Evolutionary conservation across 805 yeast genomes (phyloP).

Genomic region (Blastobotrys robertii): DNA sequence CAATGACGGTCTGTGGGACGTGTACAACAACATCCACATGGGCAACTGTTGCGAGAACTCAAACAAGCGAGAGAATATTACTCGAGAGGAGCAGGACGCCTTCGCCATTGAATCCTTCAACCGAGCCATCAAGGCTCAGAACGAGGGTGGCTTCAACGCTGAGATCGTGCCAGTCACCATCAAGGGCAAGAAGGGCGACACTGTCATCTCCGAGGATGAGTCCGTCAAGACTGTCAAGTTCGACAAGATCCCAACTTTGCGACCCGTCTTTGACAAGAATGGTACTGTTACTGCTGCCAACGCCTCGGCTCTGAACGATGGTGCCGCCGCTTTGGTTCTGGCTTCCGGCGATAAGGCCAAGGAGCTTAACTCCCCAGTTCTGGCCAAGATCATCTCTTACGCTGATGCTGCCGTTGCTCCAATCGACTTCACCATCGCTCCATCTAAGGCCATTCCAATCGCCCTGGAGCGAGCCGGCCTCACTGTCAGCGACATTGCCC

Average conservation of each 20-base stretch:
- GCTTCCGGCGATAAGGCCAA: constrained; percentile 72
- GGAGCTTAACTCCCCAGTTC: constrained; percentile 60
- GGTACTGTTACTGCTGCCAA: constrained; percentile 96
- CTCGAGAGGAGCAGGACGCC: constrained; percentile 79
- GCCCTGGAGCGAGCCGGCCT: constrained; percentile 77
- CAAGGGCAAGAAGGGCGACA: constrained; percentile 60
- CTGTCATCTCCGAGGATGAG: constrained; percentile 61
- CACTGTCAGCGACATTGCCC: constrained; percentile 56
- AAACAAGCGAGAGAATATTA: constrained; percentile 61
- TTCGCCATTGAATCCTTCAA: constrained; percentile 74
- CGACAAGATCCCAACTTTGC: constrained; percentile 58
- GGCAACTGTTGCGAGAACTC: constrained; percentile 95
- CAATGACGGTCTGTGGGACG: constrained; percentile 84
- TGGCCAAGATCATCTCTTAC: constrained; percentile 78
- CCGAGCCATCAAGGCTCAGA: constrained; percentile 66
- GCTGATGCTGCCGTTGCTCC: constrained; percentile 95
- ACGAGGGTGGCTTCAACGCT: constrained; percentile 57
- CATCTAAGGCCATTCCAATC: constrained; percentile 85
- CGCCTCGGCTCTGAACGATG: constrained; percentile 89
- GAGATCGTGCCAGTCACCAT: constrained; percentile 81
- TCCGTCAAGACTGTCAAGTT: constrained; percentile 65
- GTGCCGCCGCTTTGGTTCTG: constrained; percentile 86
- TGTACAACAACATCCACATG: constrained; percentile 78
- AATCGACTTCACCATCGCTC: constrained; percentile 88
- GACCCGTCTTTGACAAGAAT: constrained; percentile 84